Evolutionary conservation across 441 rosid genomes (phyloP), one percentile per base, ranked within the genome.

Genomic region (Adansonia grandidieri): DNA sequence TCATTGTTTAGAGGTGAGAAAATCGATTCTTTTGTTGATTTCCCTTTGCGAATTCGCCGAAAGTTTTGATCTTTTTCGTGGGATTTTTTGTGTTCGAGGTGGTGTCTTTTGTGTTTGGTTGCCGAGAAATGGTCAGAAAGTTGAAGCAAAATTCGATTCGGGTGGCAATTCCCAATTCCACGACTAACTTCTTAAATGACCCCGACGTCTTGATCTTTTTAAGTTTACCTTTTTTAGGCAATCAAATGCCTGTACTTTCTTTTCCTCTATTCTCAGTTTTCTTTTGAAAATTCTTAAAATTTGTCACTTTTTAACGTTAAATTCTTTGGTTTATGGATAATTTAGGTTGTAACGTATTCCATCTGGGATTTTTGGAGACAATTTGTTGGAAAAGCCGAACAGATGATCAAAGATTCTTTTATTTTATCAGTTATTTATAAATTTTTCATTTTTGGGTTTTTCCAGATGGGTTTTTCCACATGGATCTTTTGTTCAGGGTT

Each of bases 1-100:
- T 67, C 68, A 69, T 73, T 69, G 77, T 66, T 50, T 50, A 56
- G 83, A 90, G 91, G 90, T 83, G 85, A 84, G 84, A 56, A 42
- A 57, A 22, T 58, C 42, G 57, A 15, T 45, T 73, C 24, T 74
- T 47, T 73, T 10, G 24, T 71, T 77, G 54, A 40, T 54, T 81
- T 63, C 72, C 9, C 10, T 45, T 77, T 76, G 14, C 61, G 53
- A 77, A 75, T 50, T 79, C 40, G 5, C 44, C 37, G 1, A 17
- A 80, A 80, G 32, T 57, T 64, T 71, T 28, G 50, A 57, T 63
- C 74, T 78, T 84, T 82, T 15, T 51, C 19, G 0, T 28, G 40
- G 64, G 81, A 32, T 78, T 74, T 54, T 15, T 47, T 44, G 72
- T 78, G 51, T 73, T 82, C 60, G 17, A 32, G 19, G 53, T 58